Base-by-base conservation (phyloP, 192 early-diverging fungal species). In the Coemansia sp. region DNA sequence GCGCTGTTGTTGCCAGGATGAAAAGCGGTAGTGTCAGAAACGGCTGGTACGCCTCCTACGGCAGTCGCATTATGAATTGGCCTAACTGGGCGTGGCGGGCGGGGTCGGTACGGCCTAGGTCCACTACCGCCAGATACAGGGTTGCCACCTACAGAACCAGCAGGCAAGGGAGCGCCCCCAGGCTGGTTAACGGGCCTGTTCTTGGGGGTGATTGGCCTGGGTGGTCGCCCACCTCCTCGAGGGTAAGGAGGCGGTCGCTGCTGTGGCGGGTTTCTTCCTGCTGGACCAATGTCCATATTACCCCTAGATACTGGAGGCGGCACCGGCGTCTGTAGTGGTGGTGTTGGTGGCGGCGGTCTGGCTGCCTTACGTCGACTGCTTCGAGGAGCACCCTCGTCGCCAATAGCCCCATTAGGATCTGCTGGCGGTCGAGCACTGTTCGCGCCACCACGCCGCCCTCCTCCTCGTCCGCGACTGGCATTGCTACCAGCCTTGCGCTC, bases 391-490 rank as follows among this genome's bases (percentile, higher is more conserved):
- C 57, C 31, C 57, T 60, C 57, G 31, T 33, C 31, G 0, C 57
- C 54, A 24, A 24, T 10, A 57, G 54, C 13, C 29, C 54, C 16
- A 9, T 18, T 60, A 5, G 57, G 6, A 8, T 60, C 57, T 8
- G 15, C 16, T 60, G 57, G 57, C 54, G 54, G 54, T 24, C 6
- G 54, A 29, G 12, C 15, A 12, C 13, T 57, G 54, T 31, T 57
- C 11, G 27, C 54, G 31, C 10, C 54, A 22, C 54, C 27, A 10
- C 20, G 49, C 6, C 49, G n/a, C 18, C 54, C n/a, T 34, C 57
- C 55, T 60, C 31, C 24, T 31, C 57, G 57, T 33, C 57, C 57
- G 16, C 57, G 57, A 60, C 31, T 36, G 57, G 57, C 57, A 60
- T n/a, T 36, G 7, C 57, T 60, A 20, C 47, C 20, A 33, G 57